Conservation (phyloP, 176 grass and related monocot species). For the Elaeis guineensis region DNA sequence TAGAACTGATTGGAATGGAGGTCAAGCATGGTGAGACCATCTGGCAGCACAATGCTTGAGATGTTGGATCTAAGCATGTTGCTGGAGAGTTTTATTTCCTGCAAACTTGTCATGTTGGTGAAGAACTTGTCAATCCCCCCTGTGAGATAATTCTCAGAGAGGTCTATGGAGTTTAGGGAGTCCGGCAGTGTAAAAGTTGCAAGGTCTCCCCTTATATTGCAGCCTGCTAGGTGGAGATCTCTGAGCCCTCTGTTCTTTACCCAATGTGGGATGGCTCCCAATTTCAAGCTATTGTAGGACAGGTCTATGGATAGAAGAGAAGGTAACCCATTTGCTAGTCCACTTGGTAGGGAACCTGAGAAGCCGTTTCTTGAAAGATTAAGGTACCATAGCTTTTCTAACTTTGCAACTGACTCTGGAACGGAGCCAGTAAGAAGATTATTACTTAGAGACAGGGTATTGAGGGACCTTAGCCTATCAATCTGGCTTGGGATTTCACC, state of each 20-base stretch:
- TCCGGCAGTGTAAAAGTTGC: conserved; percentile 23
- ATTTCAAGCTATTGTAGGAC: conserved; percentile 34
- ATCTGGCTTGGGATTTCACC: conserved; percentile 45
- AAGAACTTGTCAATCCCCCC: conserved; percentile 42
- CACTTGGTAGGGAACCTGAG: conserved; percentile 29
- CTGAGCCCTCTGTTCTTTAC: conserved; percentile 28
- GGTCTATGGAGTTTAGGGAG: conserved; percentile 40
- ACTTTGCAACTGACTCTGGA: conserved; percentile 36
- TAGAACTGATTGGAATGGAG: conserved; percentile 13
- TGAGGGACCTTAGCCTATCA: conserved; percentile 44
- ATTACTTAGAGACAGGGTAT: conserved; percentile 31
- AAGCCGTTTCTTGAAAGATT: conserved; percentile 57
- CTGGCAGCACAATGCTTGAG: conserved; percentile 17
- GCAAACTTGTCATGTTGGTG: conserved; percentile 32
- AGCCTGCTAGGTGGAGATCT: conserved; percentile 39
- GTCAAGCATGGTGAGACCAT: conserved; percentile 8
- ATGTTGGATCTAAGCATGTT: conserved; percentile 1
- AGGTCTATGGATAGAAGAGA: conserved; percentile 32
- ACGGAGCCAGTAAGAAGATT: conserved; percentile 48
- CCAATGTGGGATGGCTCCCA: conserved; percentile 36
- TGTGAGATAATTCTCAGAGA: conserved; percentile 53
- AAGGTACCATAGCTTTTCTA: conserved; percentile 63
- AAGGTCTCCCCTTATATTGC: conserved; percentile 24
- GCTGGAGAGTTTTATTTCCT: neutral
- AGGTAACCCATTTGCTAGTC: conserved; percentile 31